Percentiles rank a stretch among this genome's conserved stretches.
phyloP scores from a whole-genome alignment of 495 filamentous ascomycete species.

The Poronia punctata region DNA sequence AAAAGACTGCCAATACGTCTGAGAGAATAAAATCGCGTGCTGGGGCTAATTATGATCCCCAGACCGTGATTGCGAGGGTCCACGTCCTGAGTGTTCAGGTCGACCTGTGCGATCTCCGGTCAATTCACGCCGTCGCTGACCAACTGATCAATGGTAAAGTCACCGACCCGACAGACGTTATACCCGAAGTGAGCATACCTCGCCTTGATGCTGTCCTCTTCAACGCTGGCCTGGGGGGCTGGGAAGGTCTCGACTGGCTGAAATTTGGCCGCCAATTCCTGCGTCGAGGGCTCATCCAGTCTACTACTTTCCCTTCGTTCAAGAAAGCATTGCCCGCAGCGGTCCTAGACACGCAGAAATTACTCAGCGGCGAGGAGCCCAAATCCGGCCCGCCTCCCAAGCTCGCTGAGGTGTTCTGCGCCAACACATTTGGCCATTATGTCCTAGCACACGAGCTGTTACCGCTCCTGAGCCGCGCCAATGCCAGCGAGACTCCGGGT shows the following conservation, averaged over 20 bases:
- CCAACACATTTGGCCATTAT: constrained; percentile 95
- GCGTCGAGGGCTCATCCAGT: constrained; percentile 54
- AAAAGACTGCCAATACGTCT: constrained; percentile 31
- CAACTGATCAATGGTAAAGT: constrained; percentile 44
- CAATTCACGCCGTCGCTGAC: constrained; percentile 39
- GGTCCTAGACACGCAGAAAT: constrained; percentile 32
- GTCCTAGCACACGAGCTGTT: constrained; percentile 73
- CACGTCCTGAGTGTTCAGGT: constrained; percentile 50
- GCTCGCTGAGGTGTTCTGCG: constrained; percentile 75
- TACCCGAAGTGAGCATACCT: constrained; percentile 45
- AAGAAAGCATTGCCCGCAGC: constrained; percentile 60
- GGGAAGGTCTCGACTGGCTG: constrained; percentile 71
- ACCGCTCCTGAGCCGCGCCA: constrained; percentile 55
- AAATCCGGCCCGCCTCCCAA: constrained; percentile 10
- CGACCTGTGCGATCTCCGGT: constrained; percentile 48
- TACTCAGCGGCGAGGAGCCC: constrained; percentile 11
- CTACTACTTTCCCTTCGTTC: constrained; percentile 71
- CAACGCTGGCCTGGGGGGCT: constrained; percentile 87
- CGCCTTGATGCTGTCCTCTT: constrained; percentile 74
- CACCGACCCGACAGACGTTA: constrained; percentile 32
- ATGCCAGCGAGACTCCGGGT: constrained; percentile 30
- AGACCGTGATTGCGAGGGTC: constrained; percentile 39
- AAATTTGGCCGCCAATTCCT: constrained; percentile 51
- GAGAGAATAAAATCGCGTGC: constrained; percentile 28
- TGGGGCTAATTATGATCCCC: constrained; percentile 37